Evolutionary conservation across 225 moss, liverwort and hornwort species (phyloP), one percentile per base, ranked within the genome.

Genomic region (Climacium dendroides): DNA sequence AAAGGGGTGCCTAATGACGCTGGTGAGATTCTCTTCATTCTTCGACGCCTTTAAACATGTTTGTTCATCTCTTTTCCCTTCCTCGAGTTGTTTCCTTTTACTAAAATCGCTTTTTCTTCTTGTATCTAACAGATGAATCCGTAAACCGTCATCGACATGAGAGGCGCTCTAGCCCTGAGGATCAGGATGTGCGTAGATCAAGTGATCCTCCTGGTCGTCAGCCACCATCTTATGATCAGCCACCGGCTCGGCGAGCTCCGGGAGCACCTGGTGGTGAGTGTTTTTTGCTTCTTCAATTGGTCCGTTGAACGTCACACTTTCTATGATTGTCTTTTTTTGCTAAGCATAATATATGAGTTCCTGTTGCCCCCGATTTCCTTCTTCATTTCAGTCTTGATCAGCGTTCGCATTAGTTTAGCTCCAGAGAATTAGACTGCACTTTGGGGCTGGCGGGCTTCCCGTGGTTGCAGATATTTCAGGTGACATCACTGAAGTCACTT

Each of bases 91-190:
- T 54, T 80, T 88, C 30, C 74, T 79, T 83, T 83, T 39, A 81
- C 71, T 67, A 28, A 65, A 79, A 54, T 73, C 61, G 47, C 43
- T 59, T 85, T 45, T 73, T 87, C 47, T 71, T 66, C 14, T 80
- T 30, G 87, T 88, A 80, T 73, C 39, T 66, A 64, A 70, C 85
- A 93, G 93, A 93, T 85, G 93, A 93, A 89, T 78, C 89, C 35
- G 73, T 73, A 30, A 82, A 25, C 75, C 91, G 90, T 63, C 93
- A 84, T 13, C 90, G 91, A 76, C 90, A 67, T 67, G 93, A 93
- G 77, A 91, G 91, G 88, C 92, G 91, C 63, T 60, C 88, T 50
- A 92, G 92, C 67, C 92, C 86, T 32, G 93, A 93, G 83, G 91
- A 91, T 71, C 26, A 85, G 76, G 91, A 93, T 80, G 85, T 90